Evolutionary conservation across 164 flowering plant genomes (phyloP), one percentile per base, ranked within the genome.

Genomic region (Aristolochia fimbriata): DNA sequence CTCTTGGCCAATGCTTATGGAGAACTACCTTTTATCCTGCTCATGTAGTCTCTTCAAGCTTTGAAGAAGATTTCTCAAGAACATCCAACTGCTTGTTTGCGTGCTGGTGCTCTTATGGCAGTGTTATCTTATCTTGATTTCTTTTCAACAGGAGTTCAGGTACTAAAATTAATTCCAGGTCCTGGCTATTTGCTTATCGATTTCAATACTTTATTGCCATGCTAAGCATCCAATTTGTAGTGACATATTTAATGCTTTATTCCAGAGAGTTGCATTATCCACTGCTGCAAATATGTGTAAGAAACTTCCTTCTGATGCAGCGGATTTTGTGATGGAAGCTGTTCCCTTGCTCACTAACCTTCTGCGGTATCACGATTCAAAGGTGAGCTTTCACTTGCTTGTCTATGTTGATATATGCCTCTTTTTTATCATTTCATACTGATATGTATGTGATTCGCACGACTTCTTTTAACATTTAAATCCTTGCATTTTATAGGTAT

Each of bases 231-330:
- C 37, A 31, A 31, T 37, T 37, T 37, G 43, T 37, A 3, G 43
- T 37, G 43, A 37, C 43, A 37, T 37, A 37, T 37, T 37, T 33
- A 25, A 16, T 68, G 6, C 11, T 37, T 30, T 60, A 25, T 63
- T 70, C 31, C 76, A 94, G 99, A 78, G 99, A 62, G 97, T 94
- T 33, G 99, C 99, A 63, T 64, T 94, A 46, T 81, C 97, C 51
- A 94, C 99, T 68, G 99, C 99, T 70, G 99, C 96, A 71, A 94
- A 94, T 74, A 94, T 94, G 88, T 94, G 99, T 78, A 94, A 86
- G 83, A 94, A 94, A 63, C 96, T 94, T 47, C 96, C 99, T 60
- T 84, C 97, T 5, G 99, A 94, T 87, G 97, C 99, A 21, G 83
- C 99, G 61, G 99, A 94, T 72, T 91, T 85, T 83, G 99, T 91